These are phyloP conservation scores for Senna tora DNA, from an alignment of 306 rosid species.

Conservation along the genomic window DNA sequence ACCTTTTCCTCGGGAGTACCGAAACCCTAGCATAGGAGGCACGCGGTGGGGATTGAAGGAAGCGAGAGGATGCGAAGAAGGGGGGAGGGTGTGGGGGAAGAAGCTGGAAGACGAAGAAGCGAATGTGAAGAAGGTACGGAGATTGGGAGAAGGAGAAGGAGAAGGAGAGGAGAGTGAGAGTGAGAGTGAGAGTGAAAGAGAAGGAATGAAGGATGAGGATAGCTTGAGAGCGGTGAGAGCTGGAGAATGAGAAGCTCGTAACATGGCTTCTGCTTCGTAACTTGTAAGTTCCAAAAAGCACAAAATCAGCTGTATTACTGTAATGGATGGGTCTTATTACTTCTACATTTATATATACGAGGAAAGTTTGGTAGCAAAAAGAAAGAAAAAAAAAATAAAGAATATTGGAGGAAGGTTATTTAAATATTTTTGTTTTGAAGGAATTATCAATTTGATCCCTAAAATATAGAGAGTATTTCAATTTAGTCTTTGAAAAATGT, in stretches of 20 bases:
- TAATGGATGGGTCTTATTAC: no score
- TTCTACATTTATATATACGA: no score
- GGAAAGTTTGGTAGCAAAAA: no score
- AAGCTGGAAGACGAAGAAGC: constrained; percentile 25
- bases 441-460: no score
- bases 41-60: constrained; percentile 34
- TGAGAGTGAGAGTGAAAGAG: constrained; percentile 20
- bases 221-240: constrained; percentile 37
- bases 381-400: no score
- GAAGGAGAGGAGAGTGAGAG: no score
- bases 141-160: constrained; percentile 37
- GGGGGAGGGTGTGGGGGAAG: constrained; percentile 37
- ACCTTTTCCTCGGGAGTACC: constrained; percentile 48
- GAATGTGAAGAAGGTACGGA: constrained; percentile 19
- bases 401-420: no score
- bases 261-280: constrained; percentile 35
- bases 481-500: no score
- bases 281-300: no score
- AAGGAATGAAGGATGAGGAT: not conserved
- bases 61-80: constrained; percentile 35
- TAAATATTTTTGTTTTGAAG: no score
- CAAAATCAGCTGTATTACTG: not conserved
- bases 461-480: no score
- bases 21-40: constrained; percentile 21
- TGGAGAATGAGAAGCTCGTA: constrained; percentile 52